phyloP scores from a whole-genome alignment of 1,139 yeast genomes.

The Suhomyces maxii region DNA sequence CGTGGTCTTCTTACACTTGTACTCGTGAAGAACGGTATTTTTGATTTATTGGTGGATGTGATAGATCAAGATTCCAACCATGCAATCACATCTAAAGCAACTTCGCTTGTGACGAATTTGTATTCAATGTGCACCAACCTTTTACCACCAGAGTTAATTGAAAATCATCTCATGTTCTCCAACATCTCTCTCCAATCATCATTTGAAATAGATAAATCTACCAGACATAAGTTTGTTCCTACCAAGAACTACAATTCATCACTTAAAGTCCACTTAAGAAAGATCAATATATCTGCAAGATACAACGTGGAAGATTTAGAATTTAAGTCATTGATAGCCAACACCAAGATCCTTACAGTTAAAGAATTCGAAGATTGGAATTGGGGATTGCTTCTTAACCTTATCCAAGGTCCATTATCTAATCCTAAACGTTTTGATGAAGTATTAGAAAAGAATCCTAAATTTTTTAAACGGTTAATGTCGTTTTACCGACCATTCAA shows the following conservation, averaged over 20 bases:
- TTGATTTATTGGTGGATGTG: conserved; percentile 47
- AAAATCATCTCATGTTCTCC: conserved; percentile 12
- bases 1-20: conserved; percentile 58
- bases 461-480: conserved; percentile 77
- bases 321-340: conserved; percentile 63
- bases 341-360: conserved; percentile 71
- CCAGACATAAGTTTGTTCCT: conserved; percentile 27
- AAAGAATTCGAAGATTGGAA: conserved; percentile 87
- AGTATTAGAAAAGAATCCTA: conserved; percentile 67
- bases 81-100: conserved; percentile 56
- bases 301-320: conserved; percentile 67
- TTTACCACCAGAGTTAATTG: conserved; percentile 43
- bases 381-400: conserved; percentile 68
- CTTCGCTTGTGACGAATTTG: conserved; percentile 63
- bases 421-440: conserved; percentile 78
- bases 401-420: conserved; percentile 77
- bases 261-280: conserved; percentile 7
- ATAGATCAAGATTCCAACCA: conserved; percentile 49
- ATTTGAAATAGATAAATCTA: conserved; percentile 47
- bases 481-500: conserved; percentile 93
- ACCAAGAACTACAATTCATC: conserved; percentile 22
- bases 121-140: conserved; percentile 54
- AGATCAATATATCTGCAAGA: conserved; percentile 15
- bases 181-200: conserved; percentile 14
- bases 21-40: conserved; percentile 57